Conservation (phyloP, 1,139 yeast species). For the Debaryomyces nepalensis region DNA sequence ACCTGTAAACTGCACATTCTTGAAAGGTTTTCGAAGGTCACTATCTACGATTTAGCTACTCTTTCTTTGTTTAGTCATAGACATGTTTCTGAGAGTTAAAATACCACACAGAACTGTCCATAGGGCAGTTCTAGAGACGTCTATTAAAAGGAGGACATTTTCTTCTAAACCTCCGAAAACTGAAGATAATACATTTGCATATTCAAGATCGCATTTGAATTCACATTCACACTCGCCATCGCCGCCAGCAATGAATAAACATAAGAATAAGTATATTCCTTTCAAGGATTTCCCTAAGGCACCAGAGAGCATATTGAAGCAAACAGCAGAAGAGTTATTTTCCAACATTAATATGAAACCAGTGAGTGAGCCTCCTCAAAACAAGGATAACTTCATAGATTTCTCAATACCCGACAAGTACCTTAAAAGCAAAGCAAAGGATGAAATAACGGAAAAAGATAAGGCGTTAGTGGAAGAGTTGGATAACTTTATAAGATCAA, state of each 20-base stretch:
- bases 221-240: slow-evolving; percentile 8
- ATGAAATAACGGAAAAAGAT: slow-evolving; percentile 31
- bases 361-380: slow-evolving; percentile 16
- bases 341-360: slow-evolving; percentile 21
- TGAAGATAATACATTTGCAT: slow-evolving; percentile 11
- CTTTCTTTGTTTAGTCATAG: not conserved
- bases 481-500: slow-evolving; percentile 30
- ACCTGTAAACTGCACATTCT: slow-evolving; percentile 1
- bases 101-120: slow-evolving; percentile 1
- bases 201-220: slow-evolving; percentile 9
- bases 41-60: not conserved
- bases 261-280: slow-evolving; percentile 25
- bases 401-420: slow-evolving; percentile 39
- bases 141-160: slow-evolving; percentile 1
- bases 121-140: not conserved
- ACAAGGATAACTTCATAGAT: slow-evolving; percentile 23
- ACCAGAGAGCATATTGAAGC: slow-evolving; percentile 27
- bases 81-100: slow-evolving; percentile 5
- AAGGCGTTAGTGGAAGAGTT: slow-evolving; percentile 32
- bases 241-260: slow-evolving; percentile 11
- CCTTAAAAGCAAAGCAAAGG: slow-evolving; percentile 29
- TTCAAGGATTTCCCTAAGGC: slow-evolving; percentile 37
- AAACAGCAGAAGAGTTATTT: slow-evolving; percentile 26
- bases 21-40: slow-evolving; percentile 6
- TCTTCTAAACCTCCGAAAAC: slow-evolving; percentile 20